A percentile compares a stretch with the other conserved stretches of the same genome.
Evolutionary conservation across 306 rosid genomes (phyloP).

Genomic region (Cucurbita maxima): DNA sequence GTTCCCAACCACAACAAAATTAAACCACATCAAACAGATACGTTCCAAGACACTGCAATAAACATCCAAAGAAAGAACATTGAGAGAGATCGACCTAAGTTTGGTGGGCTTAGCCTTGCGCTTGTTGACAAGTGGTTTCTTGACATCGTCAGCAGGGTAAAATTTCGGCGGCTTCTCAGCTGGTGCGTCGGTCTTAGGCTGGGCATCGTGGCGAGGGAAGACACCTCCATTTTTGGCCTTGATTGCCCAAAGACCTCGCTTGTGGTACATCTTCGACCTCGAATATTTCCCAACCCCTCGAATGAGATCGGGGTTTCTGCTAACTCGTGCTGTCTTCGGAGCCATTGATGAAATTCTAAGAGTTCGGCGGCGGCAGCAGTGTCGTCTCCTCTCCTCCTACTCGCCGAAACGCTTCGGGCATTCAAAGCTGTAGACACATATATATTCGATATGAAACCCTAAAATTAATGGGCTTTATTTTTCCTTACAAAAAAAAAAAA

Average conservation of each 20-base stretch:
- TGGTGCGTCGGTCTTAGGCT: constrained; percentile 19
- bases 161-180: constrained; percentile 26
- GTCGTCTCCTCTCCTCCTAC: neutral
- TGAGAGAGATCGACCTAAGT: constrained; percentile 22
- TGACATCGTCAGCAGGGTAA: constrained; percentile 39
- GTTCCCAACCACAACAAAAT: neutral
- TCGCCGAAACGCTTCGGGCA: neutral
- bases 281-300: constrained; percentile 47
- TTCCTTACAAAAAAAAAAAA: no score
- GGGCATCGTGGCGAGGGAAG: constrained; percentile 41
- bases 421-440: neutral
- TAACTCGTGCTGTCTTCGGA: constrained; percentile 20
- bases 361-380: neutral
- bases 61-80: neutral
- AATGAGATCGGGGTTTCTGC: constrained; percentile 41
- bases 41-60: neutral
- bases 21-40: neutral
- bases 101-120: constrained; percentile 31
- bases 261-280: constrained; percentile 45
- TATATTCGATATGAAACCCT: neutral
- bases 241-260: constrained; percentile 54
- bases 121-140: constrained; percentile 36
- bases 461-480: neutral
- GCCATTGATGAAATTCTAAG: constrained; percentile 23
- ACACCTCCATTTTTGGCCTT: constrained; percentile 55